Evolutionary conservation across 495 filamentous ascomycete genomes (phyloP), one percentile per base, ranked within the genome.

Genomic region (Polyplosphaeria fusca): DNA sequence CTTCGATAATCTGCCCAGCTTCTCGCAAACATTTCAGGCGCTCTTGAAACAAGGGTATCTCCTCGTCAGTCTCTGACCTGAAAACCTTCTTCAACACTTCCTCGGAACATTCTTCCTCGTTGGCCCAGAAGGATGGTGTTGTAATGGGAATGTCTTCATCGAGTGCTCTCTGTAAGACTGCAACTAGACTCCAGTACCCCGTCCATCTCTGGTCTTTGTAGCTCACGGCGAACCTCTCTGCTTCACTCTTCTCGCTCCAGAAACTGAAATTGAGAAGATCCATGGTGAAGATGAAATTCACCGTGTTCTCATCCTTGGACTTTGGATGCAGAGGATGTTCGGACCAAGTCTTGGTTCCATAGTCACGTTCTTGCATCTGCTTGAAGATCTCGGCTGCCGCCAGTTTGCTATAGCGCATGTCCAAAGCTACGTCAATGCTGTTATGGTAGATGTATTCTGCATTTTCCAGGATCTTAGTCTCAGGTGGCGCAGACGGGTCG

Each of bases 71-170:
- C 47, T 81, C 80, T 20, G 91, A 95, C 32, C 93, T 79, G 68
- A 98, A 97, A 32, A 97, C 84, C 60, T 89, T 76, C 59, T 68
- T 77, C 16, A 96, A 71, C 22, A 86, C 66, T 7, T 88, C 84
- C 24, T 92, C 79, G 1, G 88, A 87, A 68, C 85, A 95, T 60
- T 84, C 80, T 11, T 83, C 78, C 63, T 87, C 82, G 65, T 90
- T 79, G 38, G 83, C 76, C 93, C 93, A 97, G 68, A 90, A 97
- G 43, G 85, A 79, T 4, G 93, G 86, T 43, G 79, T 86, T 7
- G 91, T 96, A 50, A 97, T 96, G 19, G 90, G 91, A 37, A 97
- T 88, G 86, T 88, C 87, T 77, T 97, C 92, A 54, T 97, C 93
- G 39, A 96, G 71, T 9, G 90, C 93, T 64, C 94, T 78, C 68